phyloP scores from a whole-genome alignment of 768 basidiomycete genomes.

The Termitomyces sp. region DNA sequence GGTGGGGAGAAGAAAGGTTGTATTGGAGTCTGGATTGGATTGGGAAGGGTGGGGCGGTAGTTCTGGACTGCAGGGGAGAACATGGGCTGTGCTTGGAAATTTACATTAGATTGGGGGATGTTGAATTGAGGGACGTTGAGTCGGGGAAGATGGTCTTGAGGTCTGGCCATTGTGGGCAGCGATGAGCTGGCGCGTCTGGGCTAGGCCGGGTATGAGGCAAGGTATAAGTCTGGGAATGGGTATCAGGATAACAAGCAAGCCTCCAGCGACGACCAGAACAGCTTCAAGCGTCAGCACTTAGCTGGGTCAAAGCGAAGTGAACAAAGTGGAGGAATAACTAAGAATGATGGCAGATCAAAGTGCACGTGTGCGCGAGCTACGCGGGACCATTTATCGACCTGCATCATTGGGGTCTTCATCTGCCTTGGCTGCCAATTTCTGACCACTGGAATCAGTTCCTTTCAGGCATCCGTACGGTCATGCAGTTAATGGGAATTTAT shows the following conservation, averaged over 20 bases:
- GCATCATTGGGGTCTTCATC: no score
- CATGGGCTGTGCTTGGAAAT: constrained; percentile 36
- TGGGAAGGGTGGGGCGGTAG: constrained; percentile 46
- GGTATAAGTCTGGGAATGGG: not conserved
- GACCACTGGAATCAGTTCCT: no score
- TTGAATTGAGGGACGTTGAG: constrained; percentile 51
- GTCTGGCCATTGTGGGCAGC: constrained; percentile 28
- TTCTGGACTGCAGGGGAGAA: constrained; percentile 62
- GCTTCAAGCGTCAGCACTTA: not conserved
- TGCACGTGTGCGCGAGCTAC: not conserved
- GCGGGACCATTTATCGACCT: no score
- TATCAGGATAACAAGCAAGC: not conserved
- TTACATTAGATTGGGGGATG: constrained; percentile 46
- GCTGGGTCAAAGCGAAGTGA: not conserved
- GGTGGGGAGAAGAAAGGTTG: constrained; percentile 58
- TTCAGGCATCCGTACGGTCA: no score
- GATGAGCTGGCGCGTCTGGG: constrained; percentile 1
- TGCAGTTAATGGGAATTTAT: no score
- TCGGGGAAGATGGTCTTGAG: constrained; percentile 43
- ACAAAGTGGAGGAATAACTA: not conserved
- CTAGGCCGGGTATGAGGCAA: not conserved
- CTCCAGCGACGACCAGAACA: constrained; percentile 5
- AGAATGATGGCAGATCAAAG: constrained; percentile 8
- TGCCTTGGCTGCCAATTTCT: no score
- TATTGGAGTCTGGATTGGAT: constrained; percentile 65